Evolutionary conservation across 2,329 filamentous ascomycete genomes (phyloP).

Genomic region (Zopfia rhizophila): DNA sequence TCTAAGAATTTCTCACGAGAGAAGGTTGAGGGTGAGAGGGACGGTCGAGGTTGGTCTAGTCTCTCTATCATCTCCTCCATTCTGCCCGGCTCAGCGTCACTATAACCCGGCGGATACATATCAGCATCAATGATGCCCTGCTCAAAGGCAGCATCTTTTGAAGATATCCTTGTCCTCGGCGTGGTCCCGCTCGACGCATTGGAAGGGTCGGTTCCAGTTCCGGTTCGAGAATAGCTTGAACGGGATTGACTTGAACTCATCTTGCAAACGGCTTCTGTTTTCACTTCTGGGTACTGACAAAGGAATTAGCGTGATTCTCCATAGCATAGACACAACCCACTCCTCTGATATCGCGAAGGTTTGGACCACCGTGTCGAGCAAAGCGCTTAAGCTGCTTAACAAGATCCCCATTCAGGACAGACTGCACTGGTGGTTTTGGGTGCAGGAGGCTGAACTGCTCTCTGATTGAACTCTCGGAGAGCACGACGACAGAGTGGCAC

Average conservation of each 20-base stretch:
- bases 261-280: slow-evolving; percentile 13
- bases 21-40: slow-evolving; percentile 13
- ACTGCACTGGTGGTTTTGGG: slow-evolving; percentile 8
- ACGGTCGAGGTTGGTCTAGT: slow-evolving; percentile 22
- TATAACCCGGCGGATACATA: slow-evolving; percentile 13
- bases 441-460: slow-evolving; percentile 15
- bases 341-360: slow-evolving; percentile 17
- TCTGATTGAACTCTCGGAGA: slow-evolving; percentile 22
- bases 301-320: slow-evolving; percentile 14
- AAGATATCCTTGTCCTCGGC: slow-evolving; percentile 14
- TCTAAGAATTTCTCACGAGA: slow-evolving; percentile 22
- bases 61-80: slow-evolving; percentile 19
- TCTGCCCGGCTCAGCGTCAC: slow-evolving; percentile 24
- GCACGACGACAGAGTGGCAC: slow-evolving; percentile 22
- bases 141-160: slow-evolving; percentile 21
- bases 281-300: slow-evolving; percentile 18
- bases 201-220: slow-evolving; percentile 13
- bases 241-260: slow-evolving; percentile 22
- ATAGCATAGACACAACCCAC: slow-evolving; percentile 10
- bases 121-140: slow-evolving; percentile 17
- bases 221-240: no score
- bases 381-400: slow-evolving; percentile 22
- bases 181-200: slow-evolving; percentile 16
- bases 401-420: slow-evolving; percentile 9
- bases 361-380: slow-evolving; percentile 23